Percentiles rank a stretch among this genome's conserved stretches.
These are phyloP conservation scores for Suillus alpinus DNA, from an alignment of 768 basidiomycete genomes.

Conservation along the genomic window DNA sequence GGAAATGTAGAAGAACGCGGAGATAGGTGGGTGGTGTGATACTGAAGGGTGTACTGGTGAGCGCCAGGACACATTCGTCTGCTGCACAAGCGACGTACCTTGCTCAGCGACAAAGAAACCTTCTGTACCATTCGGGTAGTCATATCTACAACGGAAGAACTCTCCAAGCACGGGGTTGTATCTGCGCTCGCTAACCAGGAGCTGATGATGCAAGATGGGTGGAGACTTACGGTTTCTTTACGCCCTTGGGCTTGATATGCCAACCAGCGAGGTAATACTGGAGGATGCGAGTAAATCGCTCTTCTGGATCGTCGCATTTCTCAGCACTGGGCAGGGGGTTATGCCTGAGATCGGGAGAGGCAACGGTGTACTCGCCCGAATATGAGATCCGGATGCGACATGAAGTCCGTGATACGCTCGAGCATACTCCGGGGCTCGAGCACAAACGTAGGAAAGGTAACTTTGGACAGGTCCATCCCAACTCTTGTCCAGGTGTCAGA, in stretches of 20 bases:
- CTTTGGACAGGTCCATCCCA: slow-evolving; percentile 95
- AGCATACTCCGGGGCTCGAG: slow-evolving; percentile 97
- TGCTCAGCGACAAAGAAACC: slow-evolving; percentile 98
- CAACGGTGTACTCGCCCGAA: slow-evolving; percentile 68
- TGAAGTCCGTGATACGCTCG: slow-evolving; percentile 98
- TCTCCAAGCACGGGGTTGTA: slow-evolving; percentile 98
- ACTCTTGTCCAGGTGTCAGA: slow-evolving; percentile 48
- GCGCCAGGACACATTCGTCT: slow-evolving; percentile 4
- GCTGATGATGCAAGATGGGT: slow-evolving; percentile 5
- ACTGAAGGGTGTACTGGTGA: slow-evolving; percentile 44
- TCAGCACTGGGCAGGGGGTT: slow-evolving; percentile 58
- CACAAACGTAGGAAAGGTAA: slow-evolving; percentile 93
- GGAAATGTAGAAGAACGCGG: slow-evolving; percentile 94
- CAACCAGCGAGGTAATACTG: slow-evolving; percentile 98
- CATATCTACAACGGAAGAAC: slow-evolving; percentile 95
- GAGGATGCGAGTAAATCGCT: slow-evolving; percentile 86
- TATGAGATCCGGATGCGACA: slow-evolving; percentile 97
- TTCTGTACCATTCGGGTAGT: slow-evolving; percentile 87
- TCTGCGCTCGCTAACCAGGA: slow-evolving; percentile 35
- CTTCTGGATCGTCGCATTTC: slow-evolving; percentile 76
- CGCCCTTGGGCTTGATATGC: slow-evolving; percentile 99
- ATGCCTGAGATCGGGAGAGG: not conserved
- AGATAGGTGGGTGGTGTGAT: slow-evolving; percentile 92
- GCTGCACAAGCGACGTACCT: slow-evolving; percentile 44
- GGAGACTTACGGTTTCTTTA: slow-evolving; percentile 90